Conservation (phyloP, 1,284 basidiomycete species). For the Cutaneotrichosporon arboriforme region DNA sequence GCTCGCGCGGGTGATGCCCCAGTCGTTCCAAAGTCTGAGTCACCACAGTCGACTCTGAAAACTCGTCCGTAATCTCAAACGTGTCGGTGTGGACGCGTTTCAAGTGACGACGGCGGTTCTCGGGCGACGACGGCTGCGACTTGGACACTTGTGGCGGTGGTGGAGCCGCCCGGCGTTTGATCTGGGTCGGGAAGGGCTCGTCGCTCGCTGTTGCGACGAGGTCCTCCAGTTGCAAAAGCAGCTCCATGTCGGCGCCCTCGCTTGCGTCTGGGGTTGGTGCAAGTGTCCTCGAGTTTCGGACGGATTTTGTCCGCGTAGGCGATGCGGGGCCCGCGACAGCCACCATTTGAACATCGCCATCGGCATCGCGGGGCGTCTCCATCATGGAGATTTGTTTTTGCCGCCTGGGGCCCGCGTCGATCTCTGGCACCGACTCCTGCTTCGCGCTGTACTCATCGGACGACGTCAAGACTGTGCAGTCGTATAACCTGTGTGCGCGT, state of each 20-base stretch:
- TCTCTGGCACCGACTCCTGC: conserved; percentile 3
- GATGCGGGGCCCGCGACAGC: background rate
- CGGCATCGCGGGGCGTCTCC: conserved; percentile 1
- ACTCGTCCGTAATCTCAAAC: conserved; percentile 49
- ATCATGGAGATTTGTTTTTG: background rate
- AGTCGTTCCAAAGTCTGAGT: conserved; percentile 28
- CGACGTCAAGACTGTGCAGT: conserved; percentile 49
- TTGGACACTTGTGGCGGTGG: conserved; percentile 17
- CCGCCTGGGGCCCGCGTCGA: background rate
- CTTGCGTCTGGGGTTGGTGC: background rate
- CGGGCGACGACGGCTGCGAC: conserved; percentile 7
- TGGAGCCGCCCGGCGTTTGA: background rate
- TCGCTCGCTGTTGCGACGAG: conserved; percentile 30
- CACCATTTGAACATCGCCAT: conserved; percentile 15
- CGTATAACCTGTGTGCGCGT: conserved; percentile 41
- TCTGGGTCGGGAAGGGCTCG: background rate
- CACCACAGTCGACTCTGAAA: conserved; percentile 39
- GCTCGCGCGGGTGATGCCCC: background rate
- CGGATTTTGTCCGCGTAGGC: background rate
- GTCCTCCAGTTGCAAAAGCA: conserved; percentile 33
- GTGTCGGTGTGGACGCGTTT: conserved; percentile 32
- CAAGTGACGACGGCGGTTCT: conserved; percentile 17
- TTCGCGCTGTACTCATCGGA: conserved; percentile 24
- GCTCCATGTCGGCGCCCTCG: conserved; percentile 21
- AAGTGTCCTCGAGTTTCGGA: background rate